phyloP scores from a whole-genome alignment of 2,329 filamentous ascomycete species.

The Fusarium concolor region DNA sequence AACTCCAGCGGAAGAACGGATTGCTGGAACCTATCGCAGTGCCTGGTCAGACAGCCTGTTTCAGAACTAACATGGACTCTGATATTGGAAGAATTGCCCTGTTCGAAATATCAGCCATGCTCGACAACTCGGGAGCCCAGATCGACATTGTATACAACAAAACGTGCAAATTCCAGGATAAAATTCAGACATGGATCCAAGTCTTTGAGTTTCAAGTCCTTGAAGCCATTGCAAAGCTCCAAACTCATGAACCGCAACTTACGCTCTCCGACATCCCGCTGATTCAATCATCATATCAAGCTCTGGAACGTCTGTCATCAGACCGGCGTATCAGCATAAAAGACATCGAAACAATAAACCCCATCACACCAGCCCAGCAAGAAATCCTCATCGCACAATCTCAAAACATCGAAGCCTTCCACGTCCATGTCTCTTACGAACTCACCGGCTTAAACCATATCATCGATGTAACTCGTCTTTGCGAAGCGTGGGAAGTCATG shows the following conservation, averaged over 20 bases:
- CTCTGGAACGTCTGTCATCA: conserved; percentile 57
- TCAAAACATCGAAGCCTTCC: conserved; percentile 55
- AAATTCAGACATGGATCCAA: conserved; percentile 60
- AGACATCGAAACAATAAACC: conserved; percentile 63
- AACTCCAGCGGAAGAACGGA: conserved; percentile 60
- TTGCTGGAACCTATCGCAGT: conserved; percentile 61
- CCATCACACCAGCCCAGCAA: conserved; percentile 61
- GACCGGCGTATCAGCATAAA: conserved; percentile 57
- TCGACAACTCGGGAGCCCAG: conserved; percentile 57
- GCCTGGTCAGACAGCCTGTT: conserved; percentile 54
- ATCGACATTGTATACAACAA: conserved; percentile 60
- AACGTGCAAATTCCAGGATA: conserved; percentile 55
- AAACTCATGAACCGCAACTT: conserved; percentile 58
- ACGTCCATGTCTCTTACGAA: conserved; percentile 62
- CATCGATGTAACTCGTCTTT: conserved; percentile 59
- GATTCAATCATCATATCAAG: conserved; percentile 60
- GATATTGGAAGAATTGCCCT: conserved; percentile 61
- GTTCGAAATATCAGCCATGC: conserved; percentile 62
- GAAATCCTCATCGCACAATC: conserved; percentile 62
- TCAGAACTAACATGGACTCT: conserved; percentile 58
- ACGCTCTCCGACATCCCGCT: conserved; percentile 63
- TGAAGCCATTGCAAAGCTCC: conserved; percentile 57
- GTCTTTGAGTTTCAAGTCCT: conserved; percentile 60
- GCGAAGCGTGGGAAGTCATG: conserved; percentile 63
- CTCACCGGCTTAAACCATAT: conserved; percentile 53